Base-by-base conservation (phyloP, 1,284 basidiomycete species). In the Ceratorhiza oryzae-sativae region DNA sequence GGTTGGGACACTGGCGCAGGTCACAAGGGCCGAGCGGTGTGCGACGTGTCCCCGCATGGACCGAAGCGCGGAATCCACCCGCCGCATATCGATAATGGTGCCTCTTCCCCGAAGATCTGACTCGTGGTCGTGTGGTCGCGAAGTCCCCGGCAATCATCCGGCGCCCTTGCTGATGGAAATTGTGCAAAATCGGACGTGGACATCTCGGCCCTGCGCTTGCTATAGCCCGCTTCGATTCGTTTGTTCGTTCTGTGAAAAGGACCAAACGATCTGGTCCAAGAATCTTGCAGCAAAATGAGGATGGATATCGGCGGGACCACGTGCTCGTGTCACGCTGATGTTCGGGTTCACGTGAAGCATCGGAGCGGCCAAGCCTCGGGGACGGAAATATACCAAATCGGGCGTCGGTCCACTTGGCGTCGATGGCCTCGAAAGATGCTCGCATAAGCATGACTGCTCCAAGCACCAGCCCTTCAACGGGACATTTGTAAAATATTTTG, bases 141-240 rank as follows among this genome's bases (percentile, higher is more conserved):
- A 60, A 60, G 46, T 15, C 49, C 13, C 65, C 65, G 65, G 65
- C 65, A 70, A 70, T 70, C 65, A 70, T 23, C 65, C 65, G 65
- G 15, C 34, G 27, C 30, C 15, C 27, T 55, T 25, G 27, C 51
- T 23, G 51, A 55, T 3, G 27, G 6, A 55, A 55, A 32, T 55
- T 34, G 9, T 34, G 34, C 10, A 18, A 55, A 55, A 55, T 55
- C 30, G 27, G 15, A 13, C 13, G 10, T 34, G 51, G 51, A 3
- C 30, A 55, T 55, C 51, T 55, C 51, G 51, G 51, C 30, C 6
- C 23, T 20, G 49, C 49, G 49, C 20, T 51, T 10, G 9, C 42
- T 45, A 18, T 39, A n/a, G n/a, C n/a, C n/a, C n/a, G n/a, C n/a
- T n/a, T n/a, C 15, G 42, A 18, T 18, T 12, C 42, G 6, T 45